Evolutionary conservation across 331 rosid species (phyloP).

Genomic region (Spiraea crenata): DNA sequence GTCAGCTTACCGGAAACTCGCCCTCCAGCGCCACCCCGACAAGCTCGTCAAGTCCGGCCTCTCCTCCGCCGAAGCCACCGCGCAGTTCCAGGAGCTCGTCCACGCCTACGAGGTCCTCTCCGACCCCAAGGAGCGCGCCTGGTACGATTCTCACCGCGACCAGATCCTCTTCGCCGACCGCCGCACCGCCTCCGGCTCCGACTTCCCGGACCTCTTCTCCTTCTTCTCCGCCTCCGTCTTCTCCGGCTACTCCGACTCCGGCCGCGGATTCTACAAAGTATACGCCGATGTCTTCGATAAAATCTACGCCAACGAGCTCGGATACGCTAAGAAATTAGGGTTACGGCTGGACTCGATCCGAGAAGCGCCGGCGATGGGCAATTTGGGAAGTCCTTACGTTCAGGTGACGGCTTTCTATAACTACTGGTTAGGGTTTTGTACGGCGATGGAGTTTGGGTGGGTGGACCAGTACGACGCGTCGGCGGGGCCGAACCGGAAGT

Average conservation of each 20-base stretch:
- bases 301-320: slow-evolving; percentile 67
- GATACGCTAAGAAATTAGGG: slow-evolving; percentile 61
- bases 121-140: slow-evolving; percentile 88
- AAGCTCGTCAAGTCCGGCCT: slow-evolving; percentile 83
- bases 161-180: slow-evolving; percentile 88
- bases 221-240: slow-evolving; percentile 85
- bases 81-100: slow-evolving; percentile 85
- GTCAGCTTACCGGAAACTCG: slow-evolving; percentile 68
- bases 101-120: slow-evolving; percentile 97
- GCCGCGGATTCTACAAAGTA: slow-evolving; percentile 70
- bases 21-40: slow-evolving; percentile 95
- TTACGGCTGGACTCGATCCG: slow-evolving; percentile 47
- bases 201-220: slow-evolving; percentile 82
- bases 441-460: slow-evolving; percentile 93
- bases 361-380: slow-evolving; percentile 83
- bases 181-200: slow-evolving; percentile 34
- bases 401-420: slow-evolving; percentile 81
- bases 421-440: slow-evolving; percentile 82
- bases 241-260: slow-evolving; percentile 65
- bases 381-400: slow-evolving; percentile 66
- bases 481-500: slow-evolving; percentile 70
- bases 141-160: slow-evolving; percentile 98
- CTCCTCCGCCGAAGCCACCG: slow-evolving; percentile 73
- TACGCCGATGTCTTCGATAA: slow-evolving; percentile 64
- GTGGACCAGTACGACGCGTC: slow-evolving; percentile 69